Base-by-base conservation (phyloP, 139 green algal species). In the Deuterostichococcus epilithicus region DNA sequence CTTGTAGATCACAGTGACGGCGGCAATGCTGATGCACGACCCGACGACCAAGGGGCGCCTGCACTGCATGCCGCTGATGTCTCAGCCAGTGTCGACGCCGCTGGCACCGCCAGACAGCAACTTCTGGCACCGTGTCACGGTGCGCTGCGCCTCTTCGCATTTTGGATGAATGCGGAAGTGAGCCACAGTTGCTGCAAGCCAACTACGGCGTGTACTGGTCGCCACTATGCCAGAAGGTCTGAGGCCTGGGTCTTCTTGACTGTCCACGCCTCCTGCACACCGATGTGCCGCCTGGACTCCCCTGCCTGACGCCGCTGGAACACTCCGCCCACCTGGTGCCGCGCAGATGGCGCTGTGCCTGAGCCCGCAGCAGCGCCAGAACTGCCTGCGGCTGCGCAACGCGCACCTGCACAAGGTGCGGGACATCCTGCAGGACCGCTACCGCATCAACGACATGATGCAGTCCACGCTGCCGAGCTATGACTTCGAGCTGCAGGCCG, bases 71-170 rank as follows among this genome's bases (percentile, higher is more conserved):
- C 33, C 34, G 36, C 35, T 6, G 38, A 8, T 85, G 34, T 63
- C 59, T 1, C 33, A 39, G 8, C 42, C 72, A 39, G 30, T 82
- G 15, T 2, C 44, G 5, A 26, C 26, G 2, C 30, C 74, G 34
- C 81, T 86, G 47, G 73, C 44, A 8, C 38, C 39, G 34, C 30
- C 78, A 18, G 81, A 85, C 58, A 73, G 73, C n/a, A 70, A 67
- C 52, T 71, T 32, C 77, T 86, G 81, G 69, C 81, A 86, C 68
- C 69, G 60, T 85, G 81, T 47, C 81, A 86, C 52, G 78, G 78
- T 23, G 81, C 78, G 3, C 63, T 85, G 35, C 72, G 81, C 52
- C 38, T 42, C 25, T 33, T 83, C 28, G 39, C 80, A 25, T 32
- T 26, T 30, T 59, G 32, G 38, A 30, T 42, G 38, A 26, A 60